Conservation (phyloP, 805 yeast genomes). For the Starmerella kuoi region DNA sequence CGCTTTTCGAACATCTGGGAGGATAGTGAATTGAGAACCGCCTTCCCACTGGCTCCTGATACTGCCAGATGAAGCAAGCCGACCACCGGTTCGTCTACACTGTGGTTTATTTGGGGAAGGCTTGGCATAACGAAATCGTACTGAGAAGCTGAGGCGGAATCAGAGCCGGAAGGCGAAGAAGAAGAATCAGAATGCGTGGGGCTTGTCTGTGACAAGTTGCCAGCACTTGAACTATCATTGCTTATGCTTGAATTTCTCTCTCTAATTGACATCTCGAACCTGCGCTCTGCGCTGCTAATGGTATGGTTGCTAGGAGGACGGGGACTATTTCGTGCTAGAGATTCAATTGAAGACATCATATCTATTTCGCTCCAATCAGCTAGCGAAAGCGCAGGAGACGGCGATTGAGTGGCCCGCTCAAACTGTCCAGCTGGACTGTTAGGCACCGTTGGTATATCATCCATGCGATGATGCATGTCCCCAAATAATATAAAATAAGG, state of each 20-base stretch:
- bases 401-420: background rate
- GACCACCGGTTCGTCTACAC: conserved; percentile 1
- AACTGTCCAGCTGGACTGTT: conserved; percentile 10
- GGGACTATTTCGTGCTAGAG: conserved; percentile 2
- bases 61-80: conserved; percentile 1
- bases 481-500: background rate
- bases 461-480: conserved; percentile 4
- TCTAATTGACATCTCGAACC: background rate
- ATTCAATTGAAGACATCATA: conserved; percentile 15
- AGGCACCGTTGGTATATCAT: conserved; percentile 14
- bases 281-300: background rate
- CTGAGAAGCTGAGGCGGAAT: background rate
- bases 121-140: conserved; percentile 13
- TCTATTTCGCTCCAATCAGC: conserved; percentile 12
- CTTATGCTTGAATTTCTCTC: background rate
- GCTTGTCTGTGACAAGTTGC: background rate
- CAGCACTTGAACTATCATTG: background rate
- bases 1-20: background rate
- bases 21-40: background rate
- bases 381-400: conserved; percentile 1
- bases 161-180: background rate
- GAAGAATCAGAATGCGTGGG: background rate
- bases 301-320: background rate
- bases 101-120: conserved; percentile 4
- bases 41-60: conserved; percentile 1